Conservation (phyloP, 2,329 filamentous ascomycete genomes). For the Cercospora brassicicola region DNA sequence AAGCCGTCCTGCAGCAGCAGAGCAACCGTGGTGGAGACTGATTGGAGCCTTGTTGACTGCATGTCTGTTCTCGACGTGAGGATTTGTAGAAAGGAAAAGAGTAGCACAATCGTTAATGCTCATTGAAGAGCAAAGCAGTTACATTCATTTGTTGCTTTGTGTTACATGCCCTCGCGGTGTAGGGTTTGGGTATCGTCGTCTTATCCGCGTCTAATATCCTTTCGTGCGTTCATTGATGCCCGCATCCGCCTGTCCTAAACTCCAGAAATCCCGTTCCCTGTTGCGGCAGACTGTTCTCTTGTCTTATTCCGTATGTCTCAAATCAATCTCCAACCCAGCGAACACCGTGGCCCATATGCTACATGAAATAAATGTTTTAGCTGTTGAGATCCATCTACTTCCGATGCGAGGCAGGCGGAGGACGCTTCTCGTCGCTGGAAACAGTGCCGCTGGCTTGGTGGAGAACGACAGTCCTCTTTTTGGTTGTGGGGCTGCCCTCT, state of each 20-base stretch:
- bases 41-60: neutral
- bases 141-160: neutral
- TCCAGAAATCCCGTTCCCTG: neutral
- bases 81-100: neutral
- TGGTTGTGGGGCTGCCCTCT: constrained; percentile 3
- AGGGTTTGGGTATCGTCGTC: neutral
- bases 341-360: neutral
- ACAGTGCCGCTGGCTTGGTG: constrained; percentile 21
- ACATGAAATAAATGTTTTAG: neutral
- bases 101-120: neutral
- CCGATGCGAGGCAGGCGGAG: neutral
- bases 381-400: neutral
- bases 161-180: neutral
- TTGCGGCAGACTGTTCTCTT: neutral
- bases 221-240: neutral
- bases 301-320: neutral
- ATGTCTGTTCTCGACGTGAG: neutral
- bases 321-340: neutral
- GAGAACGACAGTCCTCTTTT: constrained; percentile 15
- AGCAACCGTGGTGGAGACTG: neutral
- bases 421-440: constrained; percentile 8
- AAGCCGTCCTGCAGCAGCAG: neutral
- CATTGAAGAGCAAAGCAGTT: neutral
- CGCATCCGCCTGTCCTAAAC: neutral
- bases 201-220: neutral